Evolutionary conservation across 148 eudicot species (phyloP), one percentile per base, ranked within the genome.

Genomic region (Fagopyrum tataricum): DNA sequence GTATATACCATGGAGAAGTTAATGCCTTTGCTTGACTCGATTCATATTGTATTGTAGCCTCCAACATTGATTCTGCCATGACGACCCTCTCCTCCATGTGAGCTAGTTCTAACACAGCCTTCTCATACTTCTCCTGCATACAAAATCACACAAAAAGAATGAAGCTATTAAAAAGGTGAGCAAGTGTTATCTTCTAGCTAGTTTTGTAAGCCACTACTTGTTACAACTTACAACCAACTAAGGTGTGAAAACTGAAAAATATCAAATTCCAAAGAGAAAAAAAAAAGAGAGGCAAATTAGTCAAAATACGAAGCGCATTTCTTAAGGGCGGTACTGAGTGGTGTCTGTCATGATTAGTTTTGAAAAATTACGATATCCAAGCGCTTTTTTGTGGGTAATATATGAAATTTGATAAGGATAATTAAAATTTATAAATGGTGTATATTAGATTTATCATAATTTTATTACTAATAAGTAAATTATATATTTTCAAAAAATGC

Each of bases 1-100:
- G 4, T n/a, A 67, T 82, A 93, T 82, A 93, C 98, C 89, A 73
- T 70, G 98, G 92, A 67, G 96, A 84, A 77, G 89, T 70, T 56
- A 41, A 70, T 40, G 88, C 86, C 84, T 87, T 86, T 43, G 79
- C 81, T 79, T 90, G 90, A 71, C 94, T 88, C 24, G 90, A 85
- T 84, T 90, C 85, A 70, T 89, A 86, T 48, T 90, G 94, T 76
- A 93, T 74, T 70, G 94, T 89, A 52, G 93, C 98, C 85, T 93
- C 94, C 74, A 93, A 81, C 92, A 85, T 86, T 37, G 96, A 78
- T 76, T 93, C 96, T 10, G 98, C 96, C 88, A 86, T 87, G 66
- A 81, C 81, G 24, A 78, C 94, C 76, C 90, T 87, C 80, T 93
- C 91, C 78, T 93, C 98, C 93, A 82, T 85, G 74, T 86, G 82